Evolutionary conservation across 2,329 filamentous ascomycete genomes (phyloP).

Genomic region (Xylaria sp.): DNA sequence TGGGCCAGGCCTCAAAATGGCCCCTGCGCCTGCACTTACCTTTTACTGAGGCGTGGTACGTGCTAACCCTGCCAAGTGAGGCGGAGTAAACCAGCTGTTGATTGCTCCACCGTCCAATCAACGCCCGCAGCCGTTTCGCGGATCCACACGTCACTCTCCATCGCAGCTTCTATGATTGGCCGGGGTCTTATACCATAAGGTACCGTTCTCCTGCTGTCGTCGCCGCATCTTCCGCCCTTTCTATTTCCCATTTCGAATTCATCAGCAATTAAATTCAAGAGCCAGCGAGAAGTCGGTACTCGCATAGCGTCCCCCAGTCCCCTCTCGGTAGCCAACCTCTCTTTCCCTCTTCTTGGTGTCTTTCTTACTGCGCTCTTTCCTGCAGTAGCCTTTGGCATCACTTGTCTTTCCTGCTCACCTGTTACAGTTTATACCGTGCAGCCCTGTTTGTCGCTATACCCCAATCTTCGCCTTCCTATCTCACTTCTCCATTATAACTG

Average conservation of each 20-base stretch:
- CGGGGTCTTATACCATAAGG: slow-evolving; percentile 11
- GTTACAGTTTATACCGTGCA: background rate
- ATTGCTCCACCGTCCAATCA: slow-evolving; percentile 26
- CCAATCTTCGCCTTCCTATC: slow-evolving; percentile 9
- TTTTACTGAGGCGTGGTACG: slow-evolving; percentile 22
- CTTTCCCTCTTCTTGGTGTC: background rate
- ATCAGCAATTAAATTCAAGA: slow-evolving; percentile 26
- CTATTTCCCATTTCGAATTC: slow-evolving; percentile 26
- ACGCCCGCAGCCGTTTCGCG: background rate
- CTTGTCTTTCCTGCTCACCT: background rate
- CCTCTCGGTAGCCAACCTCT: slow-evolving; percentile 5
- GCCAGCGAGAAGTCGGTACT: slow-evolving; percentile 12
- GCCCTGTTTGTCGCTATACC: slow-evolving; percentile 2
- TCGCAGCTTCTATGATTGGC: slow-evolving; percentile 19
- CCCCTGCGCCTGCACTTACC: slow-evolving; percentile 27
- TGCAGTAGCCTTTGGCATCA: background rate
- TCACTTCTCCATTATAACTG: slow-evolving; percentile 11
- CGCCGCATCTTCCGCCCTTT: slow-evolving; percentile 35
- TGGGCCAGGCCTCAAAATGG: slow-evolving; percentile 21
- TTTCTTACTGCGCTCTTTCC: background rate
- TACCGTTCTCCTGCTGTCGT: slow-evolving; percentile 20
- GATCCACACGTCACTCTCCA: slow-evolving; percentile 5
- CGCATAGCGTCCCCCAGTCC: slow-evolving; percentile 1
- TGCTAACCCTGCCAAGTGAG: slow-evolving; percentile 35
- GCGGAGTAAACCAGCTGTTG: slow-evolving; percentile 36